Conservation (phyloP, 2,329 filamentous ascomycete genomes). For the Colletotrichum magnum region DNA sequence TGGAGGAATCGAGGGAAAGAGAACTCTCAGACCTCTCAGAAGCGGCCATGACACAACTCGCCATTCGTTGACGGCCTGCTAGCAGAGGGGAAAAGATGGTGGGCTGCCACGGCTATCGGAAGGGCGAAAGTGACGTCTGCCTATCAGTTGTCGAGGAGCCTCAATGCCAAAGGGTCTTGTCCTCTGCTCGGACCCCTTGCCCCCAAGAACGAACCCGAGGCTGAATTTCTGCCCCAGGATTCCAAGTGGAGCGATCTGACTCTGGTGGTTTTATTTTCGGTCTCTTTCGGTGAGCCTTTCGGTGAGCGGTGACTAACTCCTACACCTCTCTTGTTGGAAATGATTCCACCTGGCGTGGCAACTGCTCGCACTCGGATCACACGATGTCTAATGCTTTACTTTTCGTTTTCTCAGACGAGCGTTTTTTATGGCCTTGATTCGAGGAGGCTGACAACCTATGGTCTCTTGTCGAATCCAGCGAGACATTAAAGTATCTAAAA, state of each 20-base stretch:
- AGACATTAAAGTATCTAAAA: no score
- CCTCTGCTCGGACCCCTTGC: conserved; percentile 16
- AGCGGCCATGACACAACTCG: neutral
- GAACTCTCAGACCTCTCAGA: neutral
- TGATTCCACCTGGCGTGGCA: neutral
- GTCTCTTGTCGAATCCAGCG: no score
- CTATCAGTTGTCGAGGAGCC: no score
- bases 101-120: conserved; percentile 8
- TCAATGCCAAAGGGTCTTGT: neutral
- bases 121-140: no score
- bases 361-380: neutral
- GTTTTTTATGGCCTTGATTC: no score
- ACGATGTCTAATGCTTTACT: no score
- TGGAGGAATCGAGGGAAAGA: no score
- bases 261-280: no score
- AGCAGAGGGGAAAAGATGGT: neutral
- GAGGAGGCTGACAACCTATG: no score
- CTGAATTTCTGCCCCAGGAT: neutral
- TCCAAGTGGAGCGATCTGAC: neutral
- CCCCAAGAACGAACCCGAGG: neutral
- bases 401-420: no score
- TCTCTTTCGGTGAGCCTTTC: neutral
- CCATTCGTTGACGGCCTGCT: neutral
- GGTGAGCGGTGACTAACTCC: neutral
- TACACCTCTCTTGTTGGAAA: neutral